Conservation (phyloP, 2,329 filamentous ascomycete species). For the Neoscytalidium dimidiatum region DNA sequence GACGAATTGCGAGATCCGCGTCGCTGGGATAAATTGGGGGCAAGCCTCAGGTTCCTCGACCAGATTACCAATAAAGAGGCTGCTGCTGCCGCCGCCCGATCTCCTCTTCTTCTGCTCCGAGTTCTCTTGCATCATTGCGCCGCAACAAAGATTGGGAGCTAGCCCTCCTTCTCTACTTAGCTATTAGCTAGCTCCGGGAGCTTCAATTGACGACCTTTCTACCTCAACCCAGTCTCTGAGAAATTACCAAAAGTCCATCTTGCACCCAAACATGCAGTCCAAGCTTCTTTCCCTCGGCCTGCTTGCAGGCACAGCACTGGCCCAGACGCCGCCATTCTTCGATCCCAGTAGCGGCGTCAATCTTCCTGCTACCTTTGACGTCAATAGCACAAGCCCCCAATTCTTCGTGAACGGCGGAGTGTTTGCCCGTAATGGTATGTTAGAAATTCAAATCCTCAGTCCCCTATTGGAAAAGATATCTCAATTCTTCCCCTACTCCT, state of each 20-base stretch:
- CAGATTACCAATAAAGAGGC: slow-evolving; percentile 7
- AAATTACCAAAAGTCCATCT: background rate
- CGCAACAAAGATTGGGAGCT: background rate
- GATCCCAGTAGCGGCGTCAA: slow-evolving; percentile 1
- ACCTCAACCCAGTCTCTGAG: too few species aligned
- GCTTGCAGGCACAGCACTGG: slow-evolving; percentile 1
- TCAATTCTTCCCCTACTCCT: background rate
- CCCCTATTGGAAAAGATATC: background rate
- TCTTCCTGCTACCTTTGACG: slow-evolving; percentile 11
- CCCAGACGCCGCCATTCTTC: slow-evolving; percentile 15
- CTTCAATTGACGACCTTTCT: background rate
- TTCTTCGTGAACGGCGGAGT: slow-evolving; percentile 17
- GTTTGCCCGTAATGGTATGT: slow-evolving; percentile 2
- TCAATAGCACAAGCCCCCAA: slow-evolving; percentile 2
- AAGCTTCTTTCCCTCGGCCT: background rate
- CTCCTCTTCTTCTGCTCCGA: background rate
- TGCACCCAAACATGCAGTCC: background rate
- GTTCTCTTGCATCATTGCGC: background rate
- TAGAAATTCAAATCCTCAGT: background rate
- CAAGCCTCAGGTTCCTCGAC: background rate
- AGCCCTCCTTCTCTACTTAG: background rate
- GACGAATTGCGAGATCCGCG: background rate
- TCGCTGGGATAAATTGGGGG: slow-evolving; percentile 1
- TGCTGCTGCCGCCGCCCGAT: background rate
- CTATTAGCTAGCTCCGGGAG: background rate